Conservation (phyloP, 2,329 filamentous ascomycete genomes). For the Fusarium temperatum region DNA sequence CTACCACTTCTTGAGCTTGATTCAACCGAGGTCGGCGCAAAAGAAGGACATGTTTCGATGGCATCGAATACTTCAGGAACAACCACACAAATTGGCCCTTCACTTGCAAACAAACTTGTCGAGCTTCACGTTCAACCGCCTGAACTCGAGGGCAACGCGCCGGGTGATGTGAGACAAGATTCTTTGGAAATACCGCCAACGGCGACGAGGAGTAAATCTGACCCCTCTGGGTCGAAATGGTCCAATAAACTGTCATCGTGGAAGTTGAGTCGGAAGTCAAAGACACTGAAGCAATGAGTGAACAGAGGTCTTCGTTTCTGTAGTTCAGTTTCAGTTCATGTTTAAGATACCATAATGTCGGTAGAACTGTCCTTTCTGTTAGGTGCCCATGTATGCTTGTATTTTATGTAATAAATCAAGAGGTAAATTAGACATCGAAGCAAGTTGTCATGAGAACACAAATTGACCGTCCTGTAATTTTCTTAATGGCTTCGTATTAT, state of each 20-base stretch:
- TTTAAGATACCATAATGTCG: neutral
- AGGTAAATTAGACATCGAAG: neutral
- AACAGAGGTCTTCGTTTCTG: neutral
- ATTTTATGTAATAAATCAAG: neutral
- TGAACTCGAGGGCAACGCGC: slow-evolving; percentile 27
- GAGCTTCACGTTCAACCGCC: slow-evolving; percentile 30
- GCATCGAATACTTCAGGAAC: neutral
- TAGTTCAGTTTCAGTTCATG: neutral
- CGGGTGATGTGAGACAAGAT: neutral
- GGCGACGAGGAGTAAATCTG: slow-evolving; percentile 7
- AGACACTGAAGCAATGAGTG: slow-evolving; percentile 26
- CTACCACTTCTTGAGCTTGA: slow-evolving; percentile 21
- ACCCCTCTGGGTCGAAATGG: slow-evolving; percentile 22
- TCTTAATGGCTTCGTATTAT: no score
- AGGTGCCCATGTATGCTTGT: slow-evolving; percentile 49
- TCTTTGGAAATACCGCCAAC: slow-evolving; percentile 6
- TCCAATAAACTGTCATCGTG: slow-evolving; percentile 30
- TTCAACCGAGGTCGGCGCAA: neutral
- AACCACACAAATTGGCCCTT: neutral
- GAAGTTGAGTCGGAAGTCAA: slow-evolving; percentile 36
- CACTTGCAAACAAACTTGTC: neutral
- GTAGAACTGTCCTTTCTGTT: slow-evolving; percentile 44
- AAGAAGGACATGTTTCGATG: neutral
- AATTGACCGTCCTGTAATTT: neutral
- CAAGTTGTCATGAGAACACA: neutral